phyloP scores from a whole-genome alignment of 257 asterid species.

The Orobanche coerulescens region DNA sequence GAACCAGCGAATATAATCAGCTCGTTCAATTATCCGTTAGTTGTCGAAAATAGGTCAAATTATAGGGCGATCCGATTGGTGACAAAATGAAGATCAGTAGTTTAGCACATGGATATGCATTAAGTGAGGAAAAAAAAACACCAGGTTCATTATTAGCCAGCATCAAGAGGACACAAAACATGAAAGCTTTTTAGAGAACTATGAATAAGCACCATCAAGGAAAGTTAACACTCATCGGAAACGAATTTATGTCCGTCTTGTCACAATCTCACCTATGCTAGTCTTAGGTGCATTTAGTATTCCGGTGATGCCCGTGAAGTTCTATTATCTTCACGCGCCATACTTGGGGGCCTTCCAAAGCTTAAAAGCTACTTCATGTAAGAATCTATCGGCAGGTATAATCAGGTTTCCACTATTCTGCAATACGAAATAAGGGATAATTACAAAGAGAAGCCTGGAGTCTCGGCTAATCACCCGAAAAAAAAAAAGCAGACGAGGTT shows the following conservation, averaged over 20 bases:
- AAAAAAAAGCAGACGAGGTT: too few relatives aligned
- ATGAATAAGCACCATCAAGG: not conserved
- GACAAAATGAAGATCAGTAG: too few relatives aligned
- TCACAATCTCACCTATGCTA: not conserved
- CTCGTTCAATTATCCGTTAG: too few relatives aligned
- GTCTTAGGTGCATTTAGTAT: not conserved
- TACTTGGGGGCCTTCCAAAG: conserved; percentile 98
- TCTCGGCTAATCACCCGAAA: too few relatives aligned
- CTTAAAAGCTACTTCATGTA: conserved; percentile 87
- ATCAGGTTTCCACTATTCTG: conserved; percentile 73
- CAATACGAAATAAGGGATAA: too few relatives aligned
- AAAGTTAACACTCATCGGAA: not conserved
- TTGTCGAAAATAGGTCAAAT: too few relatives aligned
- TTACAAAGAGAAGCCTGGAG: too few relatives aligned
- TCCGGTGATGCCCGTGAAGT: not conserved
- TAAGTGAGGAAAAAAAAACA: too few relatives aligned
- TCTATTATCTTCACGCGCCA: conserved; percentile 59
- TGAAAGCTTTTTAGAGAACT: not conserved
- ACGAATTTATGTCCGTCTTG: not conserved
- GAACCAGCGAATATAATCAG: too few relatives aligned
- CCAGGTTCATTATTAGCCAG: not conserved
- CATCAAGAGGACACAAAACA: not conserved
- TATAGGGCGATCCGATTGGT: too few relatives aligned
- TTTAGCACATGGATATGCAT: too few relatives aligned
- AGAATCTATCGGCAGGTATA: conserved; percentile 73